Percentiles rank a stretch among this genome's conserved stretches.
phyloP scores from a whole-genome alignment of 805 yeast genomes.

The Teunomyces stri region DNA sequence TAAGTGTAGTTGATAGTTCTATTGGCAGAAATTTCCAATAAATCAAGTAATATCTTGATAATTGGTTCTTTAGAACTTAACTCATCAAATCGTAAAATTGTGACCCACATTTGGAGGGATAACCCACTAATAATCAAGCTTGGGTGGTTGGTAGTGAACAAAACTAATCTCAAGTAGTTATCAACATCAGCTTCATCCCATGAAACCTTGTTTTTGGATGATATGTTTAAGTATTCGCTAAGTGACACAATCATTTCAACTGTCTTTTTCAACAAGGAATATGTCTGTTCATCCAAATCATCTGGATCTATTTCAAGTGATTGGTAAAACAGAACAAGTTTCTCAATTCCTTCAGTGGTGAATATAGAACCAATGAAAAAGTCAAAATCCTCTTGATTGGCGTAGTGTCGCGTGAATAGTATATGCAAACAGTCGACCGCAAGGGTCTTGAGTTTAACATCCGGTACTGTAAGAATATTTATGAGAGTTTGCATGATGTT shows the following conservation, averaged over 20 bases:
- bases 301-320: slow-evolving; percentile 61
- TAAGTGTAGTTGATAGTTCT: slow-evolving; percentile 72
- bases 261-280: slow-evolving; percentile 80
- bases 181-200: slow-evolving; percentile 59
- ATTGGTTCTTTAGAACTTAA: slow-evolving; percentile 58
- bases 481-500: slow-evolving; percentile 66
- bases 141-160: slow-evolving; percentile 78
- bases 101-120: slow-evolving; percentile 92
- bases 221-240: slow-evolving; percentile 69
- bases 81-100: slow-evolving; percentile 78
- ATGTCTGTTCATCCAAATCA: slow-evolving; percentile 74
- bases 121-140: slow-evolving; percentile 88
- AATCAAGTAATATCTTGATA: slow-evolving; percentile 55
- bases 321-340: slow-evolving; percentile 62
- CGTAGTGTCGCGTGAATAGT: slow-evolving; percentile 75
- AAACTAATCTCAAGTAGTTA: slow-evolving; percentile 68
- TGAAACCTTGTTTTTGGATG: slow-evolving; percentile 41
- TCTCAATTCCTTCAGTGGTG: slow-evolving; percentile 65
- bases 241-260: slow-evolving; percentile 91
- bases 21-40: slow-evolving; percentile 74
- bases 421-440: slow-evolving; percentile 91
- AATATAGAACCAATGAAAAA: slow-evolving; percentile 79
- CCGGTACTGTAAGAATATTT: slow-evolving; percentile 53
- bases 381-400: slow-evolving; percentile 64
- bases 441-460: slow-evolving; percentile 69